Evolutionary conservation across 495 filamentous ascomycete genomes (phyloP).

Genomic region (Venustampulla echinocandica): DNA sequence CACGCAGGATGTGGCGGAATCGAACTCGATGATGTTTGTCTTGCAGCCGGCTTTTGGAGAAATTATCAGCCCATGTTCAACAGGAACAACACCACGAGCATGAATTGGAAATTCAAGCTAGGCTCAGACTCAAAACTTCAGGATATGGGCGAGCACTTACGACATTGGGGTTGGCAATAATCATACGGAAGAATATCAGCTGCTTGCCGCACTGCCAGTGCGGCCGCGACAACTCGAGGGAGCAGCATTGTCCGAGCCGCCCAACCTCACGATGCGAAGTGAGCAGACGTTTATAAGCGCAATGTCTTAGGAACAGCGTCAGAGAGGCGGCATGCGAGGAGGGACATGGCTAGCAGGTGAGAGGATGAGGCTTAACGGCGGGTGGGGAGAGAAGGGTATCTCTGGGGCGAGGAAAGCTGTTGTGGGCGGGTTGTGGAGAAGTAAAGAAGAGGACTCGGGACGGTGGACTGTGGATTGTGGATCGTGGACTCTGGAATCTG

Average conservation of each 20-base stretch:
- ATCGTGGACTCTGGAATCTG: no score
- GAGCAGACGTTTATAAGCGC: neutral
- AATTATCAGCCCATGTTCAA: no score
- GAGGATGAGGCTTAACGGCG: neutral
- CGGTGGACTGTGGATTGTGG: no score
- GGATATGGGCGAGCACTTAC: neutral
- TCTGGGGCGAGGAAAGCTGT: neutral
- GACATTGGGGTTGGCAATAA: conserved; percentile 1
- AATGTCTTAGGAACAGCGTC: conserved; percentile 1
- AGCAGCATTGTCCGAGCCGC: neutral
- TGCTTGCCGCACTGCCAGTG: neutral
- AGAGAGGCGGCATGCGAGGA: neutral
- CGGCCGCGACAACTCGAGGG: neutral
- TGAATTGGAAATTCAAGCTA: conserved; percentile 1
- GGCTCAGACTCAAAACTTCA: neutral
- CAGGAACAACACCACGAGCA: no score
- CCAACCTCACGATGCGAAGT: neutral
- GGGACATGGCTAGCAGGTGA: neutral
- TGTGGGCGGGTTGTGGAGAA: neutral
- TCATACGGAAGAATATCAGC: neutral
- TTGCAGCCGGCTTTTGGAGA: conserved; percentile 12
- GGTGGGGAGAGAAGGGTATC: neutral
- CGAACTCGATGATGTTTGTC: neutral
- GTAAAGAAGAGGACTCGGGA: neutral
- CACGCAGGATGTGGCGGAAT: conserved; percentile 5